Conservation (phyloP, 2,329 filamentous ascomycete species). For the Fusarium poae region DNA sequence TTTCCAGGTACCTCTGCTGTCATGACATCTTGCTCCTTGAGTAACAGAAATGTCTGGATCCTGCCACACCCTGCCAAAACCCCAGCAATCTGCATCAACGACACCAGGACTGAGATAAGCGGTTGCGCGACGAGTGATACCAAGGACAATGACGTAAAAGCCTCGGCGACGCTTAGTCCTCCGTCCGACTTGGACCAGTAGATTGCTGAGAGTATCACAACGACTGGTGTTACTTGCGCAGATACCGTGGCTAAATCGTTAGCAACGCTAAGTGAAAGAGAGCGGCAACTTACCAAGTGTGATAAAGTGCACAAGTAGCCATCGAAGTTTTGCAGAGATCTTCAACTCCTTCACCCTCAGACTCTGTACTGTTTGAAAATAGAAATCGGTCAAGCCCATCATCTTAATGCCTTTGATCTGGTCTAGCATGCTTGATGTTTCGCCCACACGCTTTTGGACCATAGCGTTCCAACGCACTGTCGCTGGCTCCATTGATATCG, state of each 20-base stretch:
- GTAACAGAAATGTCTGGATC: slow-evolving; percentile 52
- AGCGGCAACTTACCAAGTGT: slow-evolving; percentile 45
- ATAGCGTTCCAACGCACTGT: slow-evolving; percentile 56
- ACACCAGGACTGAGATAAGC: slow-evolving; percentile 51
- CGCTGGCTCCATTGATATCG: slow-evolving; percentile 51
- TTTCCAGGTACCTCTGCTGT: neutral
- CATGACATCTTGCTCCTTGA: slow-evolving; percentile 38
- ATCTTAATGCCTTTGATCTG: slow-evolving; percentile 61
- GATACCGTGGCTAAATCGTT: slow-evolving; percentile 45
- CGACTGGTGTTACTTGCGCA: slow-evolving; percentile 49
- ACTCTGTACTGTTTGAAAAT: slow-evolving; percentile 52
- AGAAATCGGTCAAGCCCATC: slow-evolving; percentile 56
- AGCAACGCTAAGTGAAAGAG: rapidly evolving
- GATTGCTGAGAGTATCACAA: slow-evolving; percentile 53
- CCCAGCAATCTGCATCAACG: slow-evolving; percentile 52
- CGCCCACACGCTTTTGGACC: slow-evolving; percentile 57
- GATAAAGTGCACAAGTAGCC: slow-evolving; percentile 52
- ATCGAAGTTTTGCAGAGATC: slow-evolving; percentile 55
- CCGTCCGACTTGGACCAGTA: slow-evolving; percentile 50
- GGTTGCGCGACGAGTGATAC: slow-evolving; percentile 53
- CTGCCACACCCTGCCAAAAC: slow-evolving; percentile 52
- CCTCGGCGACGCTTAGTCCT: slow-evolving; percentile 51
- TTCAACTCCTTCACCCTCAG: slow-evolving; percentile 56
- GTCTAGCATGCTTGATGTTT: slow-evolving; percentile 56
- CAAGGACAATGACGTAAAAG: slow-evolving; percentile 55